Evolutionary conservation across 2,329 filamentous ascomycete genomes (phyloP).

Genomic region (Nannizziopsis barbatae): DNA sequence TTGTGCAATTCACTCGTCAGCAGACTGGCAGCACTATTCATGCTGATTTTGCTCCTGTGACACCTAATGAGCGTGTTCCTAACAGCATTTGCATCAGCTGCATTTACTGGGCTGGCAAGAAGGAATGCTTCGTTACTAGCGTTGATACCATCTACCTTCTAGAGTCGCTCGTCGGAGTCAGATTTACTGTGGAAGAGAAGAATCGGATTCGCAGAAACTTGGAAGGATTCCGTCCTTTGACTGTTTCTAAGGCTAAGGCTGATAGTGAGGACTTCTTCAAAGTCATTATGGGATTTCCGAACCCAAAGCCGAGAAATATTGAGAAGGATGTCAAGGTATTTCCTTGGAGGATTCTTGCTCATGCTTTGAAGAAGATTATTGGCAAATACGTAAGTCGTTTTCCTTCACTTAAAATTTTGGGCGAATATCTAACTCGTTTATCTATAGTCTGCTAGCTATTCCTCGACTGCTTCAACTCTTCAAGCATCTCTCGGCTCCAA

Average conservation of each 20-base stretch:
- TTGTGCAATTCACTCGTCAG: constrained; percentile 77
- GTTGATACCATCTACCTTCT: constrained; percentile 95
- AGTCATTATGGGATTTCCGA: constrained; percentile 94
- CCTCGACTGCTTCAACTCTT: constrained; percentile 48
- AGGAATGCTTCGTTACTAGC: constrained; percentile 85
- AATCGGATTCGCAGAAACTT: constrained; percentile 93
- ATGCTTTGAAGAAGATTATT: constrained; percentile 94
- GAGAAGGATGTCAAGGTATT: constrained; percentile 99
- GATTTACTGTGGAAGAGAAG: constrained; percentile 95
- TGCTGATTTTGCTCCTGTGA: constrained; percentile 66
- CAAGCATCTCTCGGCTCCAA: constrained; percentile 30
- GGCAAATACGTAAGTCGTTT: constrained; percentile 77
- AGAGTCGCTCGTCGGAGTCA: constrained; percentile 73
- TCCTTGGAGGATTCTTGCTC: constrained; percentile 79
- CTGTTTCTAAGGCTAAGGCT: constrained; percentile 81
- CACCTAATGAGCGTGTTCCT: constrained; percentile 64
- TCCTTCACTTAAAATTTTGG: constrained; percentile 11
- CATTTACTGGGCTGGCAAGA: constrained; percentile 90
- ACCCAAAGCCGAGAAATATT: constrained; percentile 91
- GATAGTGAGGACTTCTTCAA: constrained; percentile 98
- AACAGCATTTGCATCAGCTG: constrained; percentile 93
- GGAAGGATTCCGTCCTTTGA: constrained; percentile 84
- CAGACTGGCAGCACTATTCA: constrained; percentile 74
- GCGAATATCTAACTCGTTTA: constrained; percentile 17
- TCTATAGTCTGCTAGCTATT: constrained; percentile 53